phyloP scores from a whole-genome alignment of 2,329 filamentous ascomycete genomes.

The Xylaria arbuscula region DNA sequence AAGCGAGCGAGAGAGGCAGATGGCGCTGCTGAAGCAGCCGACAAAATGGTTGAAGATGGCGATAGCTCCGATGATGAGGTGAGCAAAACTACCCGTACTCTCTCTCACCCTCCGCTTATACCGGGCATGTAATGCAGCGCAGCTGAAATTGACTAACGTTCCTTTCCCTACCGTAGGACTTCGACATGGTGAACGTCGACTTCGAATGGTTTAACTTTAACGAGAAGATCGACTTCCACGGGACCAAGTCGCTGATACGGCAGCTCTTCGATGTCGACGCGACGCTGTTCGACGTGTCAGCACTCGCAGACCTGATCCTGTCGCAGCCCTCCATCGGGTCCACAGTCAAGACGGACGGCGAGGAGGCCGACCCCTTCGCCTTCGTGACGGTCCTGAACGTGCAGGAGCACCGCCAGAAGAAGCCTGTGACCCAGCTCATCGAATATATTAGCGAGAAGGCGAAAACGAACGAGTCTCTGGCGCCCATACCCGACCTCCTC shows the following conservation, averaged over 20 bases:
- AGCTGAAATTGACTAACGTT: constrained; percentile 7
- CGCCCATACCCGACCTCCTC: constrained; percentile 68
- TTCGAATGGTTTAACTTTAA: constrained; percentile 99
- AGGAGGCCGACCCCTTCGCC: constrained; percentile 91
- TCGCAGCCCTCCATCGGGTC: constrained; percentile 89
- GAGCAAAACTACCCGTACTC: constrained; percentile 27
- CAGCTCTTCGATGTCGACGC: constrained; percentile 93
- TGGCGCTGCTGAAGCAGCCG: constrained; percentile 57
- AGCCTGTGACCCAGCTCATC: constrained; percentile 75
- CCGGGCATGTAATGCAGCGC: too few relatives aligned
- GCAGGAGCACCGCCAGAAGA: constrained; percentile 79
- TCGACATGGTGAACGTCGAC: constrained; percentile 92
- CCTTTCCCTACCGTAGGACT: constrained; percentile 67
- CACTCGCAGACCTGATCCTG: constrained; percentile 85
- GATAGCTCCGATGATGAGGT: constrained; percentile 64
- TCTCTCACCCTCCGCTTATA: too few relatives aligned
- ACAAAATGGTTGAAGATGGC: constrained; percentile 62
- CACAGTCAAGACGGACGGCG: constrained; percentile 96
- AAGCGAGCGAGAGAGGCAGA: constrained; percentile 62
- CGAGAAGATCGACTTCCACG: constrained; percentile 90
- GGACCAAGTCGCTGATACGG: constrained; percentile 86
- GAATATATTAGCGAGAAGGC: constrained; percentile 75
- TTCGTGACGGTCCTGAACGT: constrained; percentile 91
- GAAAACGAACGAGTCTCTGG: constrained; percentile 64
- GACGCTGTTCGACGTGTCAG: constrained; percentile 86